phyloP scores from a whole-genome alignment of 2,329 filamentous ascomycete species.

The Botrytis byssoidea region DNA sequence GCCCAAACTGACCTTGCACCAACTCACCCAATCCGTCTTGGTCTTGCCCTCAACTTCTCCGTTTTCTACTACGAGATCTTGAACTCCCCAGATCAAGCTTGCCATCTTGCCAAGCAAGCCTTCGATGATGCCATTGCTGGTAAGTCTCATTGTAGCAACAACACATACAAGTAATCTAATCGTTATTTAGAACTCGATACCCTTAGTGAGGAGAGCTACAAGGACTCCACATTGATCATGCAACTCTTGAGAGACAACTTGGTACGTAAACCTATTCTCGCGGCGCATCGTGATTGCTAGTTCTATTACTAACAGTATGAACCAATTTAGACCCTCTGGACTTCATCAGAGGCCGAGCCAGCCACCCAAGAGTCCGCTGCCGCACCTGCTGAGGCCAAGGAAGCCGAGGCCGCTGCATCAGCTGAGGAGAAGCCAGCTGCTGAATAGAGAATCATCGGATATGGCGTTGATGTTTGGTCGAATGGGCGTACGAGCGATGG shows the following conservation, averaged over 20 bases:
- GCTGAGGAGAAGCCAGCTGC: conserved; percentile 38
- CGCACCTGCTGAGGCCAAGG: conserved; percentile 48
- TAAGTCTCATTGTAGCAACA: conserved; percentile 42
- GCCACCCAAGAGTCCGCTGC: conserved; percentile 59
- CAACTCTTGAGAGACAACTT: conserved; percentile 97
- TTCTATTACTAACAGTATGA: conserved; percentile 15
- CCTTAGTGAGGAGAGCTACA: conserved; percentile 96
- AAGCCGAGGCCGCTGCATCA: conserved; percentile 54
- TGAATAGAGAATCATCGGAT: conserved; percentile 36
- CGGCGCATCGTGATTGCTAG: not conserved
- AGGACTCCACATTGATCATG: conserved; percentile 99
- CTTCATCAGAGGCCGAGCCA: conserved; percentile 94
- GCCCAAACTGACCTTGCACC: conserved; percentile 96
- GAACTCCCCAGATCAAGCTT: conserved; percentile 95
- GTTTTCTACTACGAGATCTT: conserved; percentile 99
- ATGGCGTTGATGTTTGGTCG: conserved; percentile 39
- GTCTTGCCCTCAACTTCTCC: conserved; percentile 97
- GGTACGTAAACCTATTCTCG: conserved; percentile 24
- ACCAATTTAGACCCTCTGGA: conserved; percentile 83
- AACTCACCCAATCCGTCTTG: conserved; percentile 96
- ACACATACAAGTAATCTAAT: conserved; percentile 20
- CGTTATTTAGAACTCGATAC: conserved; percentile 74
- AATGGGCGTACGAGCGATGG: conserved; percentile 34
- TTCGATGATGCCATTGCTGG: conserved; percentile 98
- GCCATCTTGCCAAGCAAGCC: conserved; percentile 98